Conservation (phyloP, 768 basidiomycete species). For the Neoboletus brunneissimus region DNA sequence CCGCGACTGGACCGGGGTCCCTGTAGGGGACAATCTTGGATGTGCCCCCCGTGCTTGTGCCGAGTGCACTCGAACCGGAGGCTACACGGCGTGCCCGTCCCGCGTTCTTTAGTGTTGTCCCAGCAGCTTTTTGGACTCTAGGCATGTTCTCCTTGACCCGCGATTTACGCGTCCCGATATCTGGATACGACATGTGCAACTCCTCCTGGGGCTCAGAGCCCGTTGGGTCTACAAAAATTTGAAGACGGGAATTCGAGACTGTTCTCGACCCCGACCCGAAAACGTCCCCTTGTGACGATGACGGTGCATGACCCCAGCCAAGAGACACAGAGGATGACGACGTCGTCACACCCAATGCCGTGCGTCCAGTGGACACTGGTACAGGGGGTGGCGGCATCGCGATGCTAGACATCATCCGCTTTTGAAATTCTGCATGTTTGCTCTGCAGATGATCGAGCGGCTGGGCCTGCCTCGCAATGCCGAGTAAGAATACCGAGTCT, state of each 20-base stretch:
- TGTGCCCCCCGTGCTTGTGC: conserved; percentile 26
- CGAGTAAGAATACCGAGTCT: conserved; percentile 86
- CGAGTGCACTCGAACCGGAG: conserved; percentile 30
- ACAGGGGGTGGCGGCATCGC: conserved; percentile 37
- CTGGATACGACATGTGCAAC: conserved; percentile 55
- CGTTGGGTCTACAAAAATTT: conserved; percentile 70
- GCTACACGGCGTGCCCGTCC: conserved; percentile 54
- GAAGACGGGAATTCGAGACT: conserved; percentile 55
- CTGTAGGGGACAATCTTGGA: conserved; percentile 65
- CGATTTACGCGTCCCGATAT: conserved; percentile 73
- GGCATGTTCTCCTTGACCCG: conserved; percentile 77
- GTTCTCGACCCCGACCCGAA: conserved; percentile 35
- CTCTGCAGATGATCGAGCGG: conserved; percentile 79
- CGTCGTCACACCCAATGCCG: conserved; percentile 45
- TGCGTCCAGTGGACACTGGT: conserved; percentile 38
- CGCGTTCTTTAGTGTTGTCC: conserved; percentile 63
- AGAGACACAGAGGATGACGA: conserved; percentile 33
- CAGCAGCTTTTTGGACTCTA: conserved; percentile 64
- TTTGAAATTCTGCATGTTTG: conserved; percentile 85
- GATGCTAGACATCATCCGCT: conserved; percentile 71
- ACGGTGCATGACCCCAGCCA: conserved; percentile 11
- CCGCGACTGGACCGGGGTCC: conserved; percentile 53
- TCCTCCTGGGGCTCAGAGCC: conserved; percentile 48
- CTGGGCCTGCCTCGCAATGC: conserved; percentile 76
- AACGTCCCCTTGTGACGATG: conserved; percentile 27